Evolutionary conservation across 768 basidiomycete species (phyloP), one percentile per base, ranked within the genome.

Genomic region (Russula ochroleuca): DNA sequence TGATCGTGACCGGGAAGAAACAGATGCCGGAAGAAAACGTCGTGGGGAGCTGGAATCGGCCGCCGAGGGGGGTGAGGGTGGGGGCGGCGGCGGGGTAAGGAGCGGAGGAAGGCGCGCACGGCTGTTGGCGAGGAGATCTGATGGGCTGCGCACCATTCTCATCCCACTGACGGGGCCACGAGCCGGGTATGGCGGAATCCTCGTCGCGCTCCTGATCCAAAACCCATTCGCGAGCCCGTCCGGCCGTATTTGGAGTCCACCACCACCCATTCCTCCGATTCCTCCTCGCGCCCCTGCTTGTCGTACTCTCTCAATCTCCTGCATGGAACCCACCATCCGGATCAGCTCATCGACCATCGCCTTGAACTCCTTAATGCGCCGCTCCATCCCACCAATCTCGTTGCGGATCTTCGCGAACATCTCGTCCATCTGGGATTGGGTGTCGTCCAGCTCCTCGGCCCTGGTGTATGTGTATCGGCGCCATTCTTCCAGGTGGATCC

Each of bases 401-500:
- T 17, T 21, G 23, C 67, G 67, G 2, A 67, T 48, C 19, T 56
- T 54, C 28, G 58, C 57, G 58, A 68, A 67, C 61, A 68, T 35
- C n/a, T 61, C 57, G 23, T 59, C 54, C 67, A 66, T 68, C 40
- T 57, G 25, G 13, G 54, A 43, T 13, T 45, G 60, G 8, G 17
- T 33, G 50, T 51, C 52, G 33, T 66, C 61, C 35, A 0, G 13
- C 21, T 13, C 17, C 19, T n/a, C 49, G 23, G n/a, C 61, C 13
- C 40, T 55, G 35, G n/a, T 21, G 14, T 21, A 17, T 7, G 21
- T n/a, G 45, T 62, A 68, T 13, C 43, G 28, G 28, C 43, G 37
- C 67, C 67, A 68, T 11, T 66, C 49, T 33, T 68, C 67, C 5
- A 59, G 57, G 31, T 66, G 61, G 48, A 63, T 52, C 3, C 50